Percentiles rank a stretch among this genome's conserved stretches.
Evolutionary conservation across 2,329 filamentous ascomycete genomes (phyloP).

Genomic region (Fusarium tuaranense): DNA sequence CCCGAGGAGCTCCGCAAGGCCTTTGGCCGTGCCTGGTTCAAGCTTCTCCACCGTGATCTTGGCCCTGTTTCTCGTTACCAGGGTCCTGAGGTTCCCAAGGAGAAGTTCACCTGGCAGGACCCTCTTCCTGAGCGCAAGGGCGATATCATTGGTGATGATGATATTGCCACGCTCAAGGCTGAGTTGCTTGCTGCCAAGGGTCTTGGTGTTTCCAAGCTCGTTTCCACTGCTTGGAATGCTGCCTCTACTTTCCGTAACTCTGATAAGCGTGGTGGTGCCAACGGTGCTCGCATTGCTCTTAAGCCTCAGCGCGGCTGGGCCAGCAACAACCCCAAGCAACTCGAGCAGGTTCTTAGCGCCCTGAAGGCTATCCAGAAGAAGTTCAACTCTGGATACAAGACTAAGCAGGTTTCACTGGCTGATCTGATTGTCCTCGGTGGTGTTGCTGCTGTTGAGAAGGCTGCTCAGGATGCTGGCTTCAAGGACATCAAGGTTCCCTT

Average conservation of each 20-base stretch:
- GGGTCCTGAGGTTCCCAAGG: conserved; percentile 78
- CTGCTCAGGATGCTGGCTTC: conserved; percentile 60
- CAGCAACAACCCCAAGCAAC: conserved; percentile 78
- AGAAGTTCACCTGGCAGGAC: conserved; percentile 81
- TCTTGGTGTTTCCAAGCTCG: conserved; percentile 69
- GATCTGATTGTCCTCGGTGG: conserved; percentile 84
- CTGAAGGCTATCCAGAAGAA: conserved; percentile 74
- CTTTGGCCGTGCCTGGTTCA: conserved; percentile 84
- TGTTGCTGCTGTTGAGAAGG: conserved; percentile 78
- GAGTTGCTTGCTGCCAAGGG: conserved; percentile 71
- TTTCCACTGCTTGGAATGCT: conserved; percentile 76
- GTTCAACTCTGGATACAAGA: conserved; percentile 65
- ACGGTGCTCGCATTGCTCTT: conserved; percentile 82
- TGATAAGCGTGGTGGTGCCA: conserved; percentile 87
- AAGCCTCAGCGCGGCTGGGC: conserved; percentile 78
- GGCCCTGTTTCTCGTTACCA: conserved; percentile 78
- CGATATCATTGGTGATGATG: conserved; percentile 69
- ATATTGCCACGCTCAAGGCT: conserved; percentile 75
- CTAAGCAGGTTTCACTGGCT: conserved; percentile 81
- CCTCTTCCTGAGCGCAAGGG: conserved; percentile 72
- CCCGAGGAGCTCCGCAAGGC: conserved; percentile 76
- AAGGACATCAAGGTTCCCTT: conserved; percentile 73
- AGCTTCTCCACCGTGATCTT: conserved; percentile 84
- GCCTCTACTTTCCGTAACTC: conserved; percentile 79
- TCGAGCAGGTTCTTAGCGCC: conserved; percentile 69